Base-by-base conservation (phyloP, 2,329 filamentous ascomycete species). In the Verticillium longisporum region DNA sequence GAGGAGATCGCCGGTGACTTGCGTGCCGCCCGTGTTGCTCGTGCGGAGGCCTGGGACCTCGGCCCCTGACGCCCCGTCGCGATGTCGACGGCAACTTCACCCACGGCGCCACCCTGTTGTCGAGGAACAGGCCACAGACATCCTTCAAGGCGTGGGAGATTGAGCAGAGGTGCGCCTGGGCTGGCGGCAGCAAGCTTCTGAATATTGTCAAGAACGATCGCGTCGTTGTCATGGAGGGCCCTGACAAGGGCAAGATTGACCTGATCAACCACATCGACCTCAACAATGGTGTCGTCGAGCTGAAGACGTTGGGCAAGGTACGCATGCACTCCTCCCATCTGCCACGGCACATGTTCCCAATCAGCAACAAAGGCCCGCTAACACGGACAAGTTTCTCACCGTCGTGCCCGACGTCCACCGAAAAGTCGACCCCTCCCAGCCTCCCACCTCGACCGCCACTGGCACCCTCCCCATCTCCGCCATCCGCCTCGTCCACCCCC, bases 211-310 rank as follows among this genome's bases (percentile, higher is more conserved):
- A 76, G 4, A 87, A 88, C 6, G 95, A 98, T 75, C 84, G 95
- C 62, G 92, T 97, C 36, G 90, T 94, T 59, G 77, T 98, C 62
- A 77, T 92, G 60, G 85, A 88, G 63, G 93, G 94, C 9, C 83
- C 82, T 38, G 90, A 95, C 69, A 89, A 88, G 77, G 92, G 92
- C 69, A 91, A 88, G 77, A 95, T 99, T 74, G 90, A 91, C 58
- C 77, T 78, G n/a, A 84, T 98, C 55, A 74, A 72, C 62, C 73
- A 78, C 1, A 78, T 96, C 55, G 76, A 85, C 65, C 64, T 70
- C 4, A 74, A 81, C 11, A 77, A 75, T 55, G 87, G 85, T 63
- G 81, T 82, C 64, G 78, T 91, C 55, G 79, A 75, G n/a, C 75
- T 93, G 54, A 80, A 85, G 64, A 84, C 81, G 31, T 67, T 87